Percentiles rank a stretch among this genome's conserved stretches.
These are phyloP conservation scores for Zalerion maritima DNA, from an alignment of 495 filamentous ascomycete genomes.

Conservation along the genomic window DNA sequence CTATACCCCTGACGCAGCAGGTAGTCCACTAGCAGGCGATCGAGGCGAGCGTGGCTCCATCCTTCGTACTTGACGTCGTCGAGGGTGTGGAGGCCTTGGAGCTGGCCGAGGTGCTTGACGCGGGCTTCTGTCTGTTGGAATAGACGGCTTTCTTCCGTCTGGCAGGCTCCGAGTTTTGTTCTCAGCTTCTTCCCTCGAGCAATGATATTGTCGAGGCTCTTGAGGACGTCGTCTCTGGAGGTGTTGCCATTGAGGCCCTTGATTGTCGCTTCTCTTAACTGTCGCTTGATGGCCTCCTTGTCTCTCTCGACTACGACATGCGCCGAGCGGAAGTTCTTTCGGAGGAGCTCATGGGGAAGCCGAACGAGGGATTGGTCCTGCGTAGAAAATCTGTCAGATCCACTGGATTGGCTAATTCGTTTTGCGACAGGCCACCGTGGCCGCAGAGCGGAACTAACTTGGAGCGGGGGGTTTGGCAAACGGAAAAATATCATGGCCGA, in stretches of 20 bases:
- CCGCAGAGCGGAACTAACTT: too few relatives aligned
- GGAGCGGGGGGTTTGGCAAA: background rate
- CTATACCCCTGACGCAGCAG: conserved; percentile 70
- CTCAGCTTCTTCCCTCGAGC: conserved; percentile 70
- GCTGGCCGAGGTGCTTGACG: conserved; percentile 61
- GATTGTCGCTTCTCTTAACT: conserved; percentile 55
- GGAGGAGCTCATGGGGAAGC: conserved; percentile 76
- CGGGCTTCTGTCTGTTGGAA: conserved; percentile 61
- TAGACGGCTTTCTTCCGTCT: conserved; percentile 62
- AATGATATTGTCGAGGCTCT: conserved; percentile 72
- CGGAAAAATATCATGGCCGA: background rate
- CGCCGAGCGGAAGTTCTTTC: conserved; percentile 82
- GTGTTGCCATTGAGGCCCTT: conserved; percentile 45
- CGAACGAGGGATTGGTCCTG: conserved; percentile 94
- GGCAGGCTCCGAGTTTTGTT: conserved; percentile 62
- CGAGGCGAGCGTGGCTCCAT: conserved; percentile 69
- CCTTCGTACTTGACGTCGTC: conserved; percentile 88
- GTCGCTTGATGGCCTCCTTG: conserved; percentile 48
- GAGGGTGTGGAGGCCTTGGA: conserved; percentile 66
- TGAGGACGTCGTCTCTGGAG: conserved; percentile 52
- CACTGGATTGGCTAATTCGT: conserved; percentile 4
- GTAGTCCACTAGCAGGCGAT: conserved; percentile 81
- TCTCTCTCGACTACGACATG: conserved; percentile 74
- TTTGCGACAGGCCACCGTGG: too few relatives aligned
- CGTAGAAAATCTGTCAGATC: background rate